A percentile compares a stretch with the other conserved stretches of the same genome.
Evolutionary conservation across 2,329 filamentous ascomycete species (phyloP).

Genomic region (Trichoderma arundinaceum): DNA sequence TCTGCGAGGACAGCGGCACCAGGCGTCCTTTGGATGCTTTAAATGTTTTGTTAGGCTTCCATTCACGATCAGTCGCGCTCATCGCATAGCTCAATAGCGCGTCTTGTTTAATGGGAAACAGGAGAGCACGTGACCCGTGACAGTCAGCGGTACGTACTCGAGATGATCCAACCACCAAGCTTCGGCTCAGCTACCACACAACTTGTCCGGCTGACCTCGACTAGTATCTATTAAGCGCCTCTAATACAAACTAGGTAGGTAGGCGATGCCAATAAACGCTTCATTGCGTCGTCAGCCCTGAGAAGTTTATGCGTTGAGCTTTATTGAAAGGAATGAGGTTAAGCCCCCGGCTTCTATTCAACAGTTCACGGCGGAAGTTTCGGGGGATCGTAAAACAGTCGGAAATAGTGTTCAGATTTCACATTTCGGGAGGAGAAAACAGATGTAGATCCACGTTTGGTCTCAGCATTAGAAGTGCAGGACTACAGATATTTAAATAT

Average conservation of each 20-base stretch:
- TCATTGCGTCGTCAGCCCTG: conserved; percentile 15
- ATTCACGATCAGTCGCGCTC: conserved; percentile 26
- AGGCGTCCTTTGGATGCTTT: background rate
- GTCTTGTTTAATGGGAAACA: conserved; percentile 34
- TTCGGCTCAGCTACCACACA: background rate
- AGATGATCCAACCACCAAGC: background rate
- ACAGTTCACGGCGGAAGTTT: no score
- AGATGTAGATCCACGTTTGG: conserved; percentile 14
- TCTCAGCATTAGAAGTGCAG: conserved; percentile 8
- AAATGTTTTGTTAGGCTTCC: conserved; percentile 4
- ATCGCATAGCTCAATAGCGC: conserved; percentile 18
- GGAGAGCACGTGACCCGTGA: conserved; percentile 41
- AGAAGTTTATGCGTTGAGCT: background rate
- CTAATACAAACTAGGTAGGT: no score
- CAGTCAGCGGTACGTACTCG: conserved; percentile 1
- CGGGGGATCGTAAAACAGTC: background rate
- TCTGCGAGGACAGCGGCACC: background rate
- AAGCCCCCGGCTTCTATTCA: background rate
- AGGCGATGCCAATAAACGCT: background rate
- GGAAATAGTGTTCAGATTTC: background rate
- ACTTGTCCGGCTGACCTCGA: conserved; percentile 17
- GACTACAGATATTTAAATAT: conserved; percentile 30
- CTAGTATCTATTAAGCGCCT: background rate
- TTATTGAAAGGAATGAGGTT: background rate
- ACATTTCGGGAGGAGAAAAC: background rate